Percentiles rank a stretch among this genome's conserved stretches.
Evolutionary conservation across 192 early-diverging fungal genomes (phyloP).

Genomic region (Allomyces arbusculus): DNA sequence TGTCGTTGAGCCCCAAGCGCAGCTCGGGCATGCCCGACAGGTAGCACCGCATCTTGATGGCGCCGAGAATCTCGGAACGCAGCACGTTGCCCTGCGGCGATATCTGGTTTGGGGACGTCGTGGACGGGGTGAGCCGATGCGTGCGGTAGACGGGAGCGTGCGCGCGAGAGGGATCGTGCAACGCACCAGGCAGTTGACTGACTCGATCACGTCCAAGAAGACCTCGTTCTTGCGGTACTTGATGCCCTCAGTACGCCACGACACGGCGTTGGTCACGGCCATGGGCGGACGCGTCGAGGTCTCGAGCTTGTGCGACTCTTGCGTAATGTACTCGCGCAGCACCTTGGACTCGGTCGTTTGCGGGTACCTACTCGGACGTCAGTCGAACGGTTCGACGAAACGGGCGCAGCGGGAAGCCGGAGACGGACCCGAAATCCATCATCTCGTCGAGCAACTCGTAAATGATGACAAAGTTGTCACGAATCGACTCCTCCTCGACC

Average conservation of each 20-base stretch:
- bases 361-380: conserved; percentile 21
- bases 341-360: conserved; percentile 79
- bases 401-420: too few relatives aligned
- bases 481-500: conserved; percentile 72
- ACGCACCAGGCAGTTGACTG: conserved; percentile 42
- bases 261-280: conserved; percentile 52
- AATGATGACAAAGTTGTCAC: conserved; percentile 80
- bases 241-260: conserved; percentile 49
- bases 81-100: conserved; percentile 38
- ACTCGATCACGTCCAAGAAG: conserved; percentile 54
- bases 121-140: too few relatives aligned
- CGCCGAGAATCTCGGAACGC: conserved; percentile 55
- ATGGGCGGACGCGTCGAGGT: conserved; percentile 74
- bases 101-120: conserved; percentile 5
- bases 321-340: conserved; percentile 85
- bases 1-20: conserved; percentile 68
- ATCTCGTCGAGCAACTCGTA: conserved; percentile 80
- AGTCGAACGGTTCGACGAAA: too few relatives aligned
- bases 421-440: conserved; percentile 57
- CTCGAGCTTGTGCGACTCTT: conserved; percentile 89
- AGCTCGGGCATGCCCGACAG: conserved; percentile 73
- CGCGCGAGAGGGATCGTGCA: neutral
- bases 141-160: too few relatives aligned
- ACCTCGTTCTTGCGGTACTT: conserved; percentile 56
- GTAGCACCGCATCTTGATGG: conserved; percentile 69